These are phyloP conservation scores for Ophiostoma quercus DNA, from an alignment of 2,329 filamentous ascomycete genomes.

Conservation along the genomic window DNA sequence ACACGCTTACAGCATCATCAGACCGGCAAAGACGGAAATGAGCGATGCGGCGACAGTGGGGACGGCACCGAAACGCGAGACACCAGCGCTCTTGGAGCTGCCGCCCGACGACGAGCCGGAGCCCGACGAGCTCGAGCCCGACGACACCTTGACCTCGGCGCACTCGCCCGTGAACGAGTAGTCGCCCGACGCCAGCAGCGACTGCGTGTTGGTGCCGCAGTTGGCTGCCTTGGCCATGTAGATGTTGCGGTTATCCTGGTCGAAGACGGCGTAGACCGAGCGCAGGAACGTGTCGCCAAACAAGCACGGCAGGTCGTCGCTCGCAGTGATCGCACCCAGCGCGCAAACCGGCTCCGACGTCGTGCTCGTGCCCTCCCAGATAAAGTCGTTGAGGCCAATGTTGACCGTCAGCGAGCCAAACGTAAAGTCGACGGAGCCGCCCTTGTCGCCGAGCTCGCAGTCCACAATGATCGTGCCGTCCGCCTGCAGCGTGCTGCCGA, in stretches of 20 bases:
- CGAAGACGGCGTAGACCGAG: slow-evolving; percentile 30
- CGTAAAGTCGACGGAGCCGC: slow-evolving; percentile 37
- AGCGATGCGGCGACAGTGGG: not conserved
- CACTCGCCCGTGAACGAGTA: slow-evolving; percentile 29
- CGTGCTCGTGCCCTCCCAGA: slow-evolving; percentile 28
- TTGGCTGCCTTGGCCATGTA: slow-evolving; percentile 30
- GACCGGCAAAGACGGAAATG: not conserved
- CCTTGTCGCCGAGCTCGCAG: slow-evolving; percentile 33
- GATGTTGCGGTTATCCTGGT: slow-evolving; percentile 30
- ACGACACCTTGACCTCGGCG: slow-evolving; percentile 8
- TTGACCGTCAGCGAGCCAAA: slow-evolving; percentile 38
- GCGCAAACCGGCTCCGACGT: slow-evolving; percentile 22
- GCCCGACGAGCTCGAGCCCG: not conserved
- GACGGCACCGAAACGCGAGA: not conserved
- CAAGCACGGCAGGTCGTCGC: slow-evolving; percentile 23
- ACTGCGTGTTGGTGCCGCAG: slow-evolving; percentile 30
- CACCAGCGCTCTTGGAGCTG: slow-evolving; percentile 6
- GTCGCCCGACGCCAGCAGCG: slow-evolving; percentile 24
- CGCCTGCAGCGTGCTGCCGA: slow-evolving; percentile 38
- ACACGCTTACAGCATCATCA: slow-evolving; percentile 4
- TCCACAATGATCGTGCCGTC: slow-evolving; percentile 28
- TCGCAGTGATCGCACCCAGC: slow-evolving; percentile 27
- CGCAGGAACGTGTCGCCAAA: slow-evolving; percentile 32
- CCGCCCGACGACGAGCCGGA: not conserved
- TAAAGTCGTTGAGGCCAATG: slow-evolving; percentile 39